phyloP scores from a whole-genome alignment of 176 grass and related monocot genomes.

The Cenchrus fungigraminus region DNA sequence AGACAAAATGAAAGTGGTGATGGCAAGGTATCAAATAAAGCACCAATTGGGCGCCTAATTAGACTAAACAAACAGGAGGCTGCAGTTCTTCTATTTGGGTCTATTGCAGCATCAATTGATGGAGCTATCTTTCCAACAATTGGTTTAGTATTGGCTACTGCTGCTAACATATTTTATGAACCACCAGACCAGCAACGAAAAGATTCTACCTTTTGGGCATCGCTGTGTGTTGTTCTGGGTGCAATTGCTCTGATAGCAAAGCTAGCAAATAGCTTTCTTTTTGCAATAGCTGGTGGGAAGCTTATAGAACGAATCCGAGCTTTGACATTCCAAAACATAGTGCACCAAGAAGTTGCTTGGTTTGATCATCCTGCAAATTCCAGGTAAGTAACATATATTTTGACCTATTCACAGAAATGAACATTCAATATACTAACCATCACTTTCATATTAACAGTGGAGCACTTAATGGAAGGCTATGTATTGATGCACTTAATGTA shows the following conservation, averaged over 20 bases:
- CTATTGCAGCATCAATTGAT: conserved; percentile 48
- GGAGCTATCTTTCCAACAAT: conserved; percentile 47
- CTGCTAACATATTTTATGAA: conserved; percentile 52
- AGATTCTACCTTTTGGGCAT: conserved; percentile 53
- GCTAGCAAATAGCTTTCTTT: conserved; percentile 41
- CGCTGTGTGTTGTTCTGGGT: conserved; percentile 46
- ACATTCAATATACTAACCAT: neutral
- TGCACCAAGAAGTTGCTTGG: conserved; percentile 77
- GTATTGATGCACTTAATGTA: conserved; percentile 30
- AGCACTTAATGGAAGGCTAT: conserved; percentile 20
- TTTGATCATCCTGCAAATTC: conserved; percentile 77
- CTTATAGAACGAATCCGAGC: conserved; percentile 69
- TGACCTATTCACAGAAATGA: neutral
- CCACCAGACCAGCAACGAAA: conserved; percentile 33
- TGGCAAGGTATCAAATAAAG: conserved; percentile 25
- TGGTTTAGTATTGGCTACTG: conserved; percentile 49
- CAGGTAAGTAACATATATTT: conserved; percentile 44
- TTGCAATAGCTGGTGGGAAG: conserved; percentile 80
- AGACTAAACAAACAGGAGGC: conserved; percentile 50
- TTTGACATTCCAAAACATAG: conserved; percentile 61
- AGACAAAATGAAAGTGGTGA: conserved; percentile 2
- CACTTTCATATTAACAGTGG: conserved; percentile 7
- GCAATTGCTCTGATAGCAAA: conserved; percentile 25
- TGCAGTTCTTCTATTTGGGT: conserved; percentile 46
- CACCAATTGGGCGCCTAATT: conserved; percentile 40